These are phyloP conservation scores for Populus alba DNA, from an alignment of 345 rosid genomes.

Conservation along the genomic window DNA sequence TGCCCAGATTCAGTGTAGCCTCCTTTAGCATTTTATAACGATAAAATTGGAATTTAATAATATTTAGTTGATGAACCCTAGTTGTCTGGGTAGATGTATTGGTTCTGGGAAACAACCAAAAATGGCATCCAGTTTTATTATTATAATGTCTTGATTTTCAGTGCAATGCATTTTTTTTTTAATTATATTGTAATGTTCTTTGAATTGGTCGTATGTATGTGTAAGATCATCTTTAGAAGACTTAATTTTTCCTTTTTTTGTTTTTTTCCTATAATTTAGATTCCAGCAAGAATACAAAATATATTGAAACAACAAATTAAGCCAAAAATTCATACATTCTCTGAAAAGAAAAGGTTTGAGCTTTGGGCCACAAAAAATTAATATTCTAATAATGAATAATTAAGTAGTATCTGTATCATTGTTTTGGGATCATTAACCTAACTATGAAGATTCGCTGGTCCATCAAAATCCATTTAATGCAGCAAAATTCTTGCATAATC, in stretches of 20 bases:
- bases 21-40: too few species aligned
- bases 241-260: background rate
- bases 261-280: too few species aligned
- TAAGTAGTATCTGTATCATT: background rate
- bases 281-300: background rate
- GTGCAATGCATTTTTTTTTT: background rate
- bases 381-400: too few species aligned
- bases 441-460: background rate
- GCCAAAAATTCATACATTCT: too few species aligned
- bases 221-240: background rate
- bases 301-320: too few species aligned
- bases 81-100: too few species aligned
- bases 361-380: background rate
- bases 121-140: background rate
- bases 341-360: background rate
- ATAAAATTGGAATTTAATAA: too few species aligned
- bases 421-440: background rate
- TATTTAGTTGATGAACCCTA: too few species aligned
- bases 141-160: background rate
- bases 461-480: background rate
- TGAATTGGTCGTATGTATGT: background rate
- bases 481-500: background rate
- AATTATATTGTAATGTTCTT: background rate
- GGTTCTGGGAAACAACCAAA: too few species aligned
- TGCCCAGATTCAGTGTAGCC: constrained; percentile 1